A percentile compares a stretch with the other conserved stretches of the same genome.
Evolutionary conservation across 2,329 filamentous ascomycete species (phyloP).

Genomic region (Graphilbum ipis-grandicollis): DNA sequence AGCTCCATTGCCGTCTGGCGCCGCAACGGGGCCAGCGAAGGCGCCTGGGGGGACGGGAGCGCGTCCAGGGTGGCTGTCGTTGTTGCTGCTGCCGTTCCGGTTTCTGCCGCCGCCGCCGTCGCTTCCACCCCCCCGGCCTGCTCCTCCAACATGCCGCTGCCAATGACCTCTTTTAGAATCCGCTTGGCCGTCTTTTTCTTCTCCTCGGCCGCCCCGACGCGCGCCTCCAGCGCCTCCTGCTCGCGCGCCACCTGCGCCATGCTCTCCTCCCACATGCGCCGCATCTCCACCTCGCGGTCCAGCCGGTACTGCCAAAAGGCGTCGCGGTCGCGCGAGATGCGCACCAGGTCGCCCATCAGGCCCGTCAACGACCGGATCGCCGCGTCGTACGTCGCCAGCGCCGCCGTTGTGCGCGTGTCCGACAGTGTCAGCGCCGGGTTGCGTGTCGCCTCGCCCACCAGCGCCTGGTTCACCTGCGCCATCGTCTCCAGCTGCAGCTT

Average conservation of each 20-base stretch:
- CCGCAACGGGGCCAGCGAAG: slow-evolving; percentile 23
- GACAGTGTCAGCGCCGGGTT: slow-evolving; percentile 58
- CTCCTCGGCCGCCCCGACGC: slow-evolving; percentile 74
- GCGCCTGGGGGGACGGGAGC: slow-evolving; percentile 4
- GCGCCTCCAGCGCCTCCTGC: slow-evolving; percentile 78
- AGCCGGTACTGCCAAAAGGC: slow-evolving; percentile 93
- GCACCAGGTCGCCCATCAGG: slow-evolving; percentile 69
- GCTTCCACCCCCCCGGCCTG: not conserved
- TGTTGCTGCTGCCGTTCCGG: not conserved
- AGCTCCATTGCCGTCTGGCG: slow-evolving; percentile 52
- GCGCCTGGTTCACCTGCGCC: slow-evolving; percentile 65
- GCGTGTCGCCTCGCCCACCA: slow-evolving; percentile 52
- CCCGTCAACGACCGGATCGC: slow-evolving; percentile 77
- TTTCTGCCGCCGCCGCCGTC: slow-evolving; percentile 1
- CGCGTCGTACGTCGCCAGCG: slow-evolving; percentile 70
- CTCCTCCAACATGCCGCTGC: slow-evolving; percentile 25
- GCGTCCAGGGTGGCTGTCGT: too few species aligned
- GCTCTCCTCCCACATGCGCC: slow-evolving; percentile 96
- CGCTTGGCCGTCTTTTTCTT: slow-evolving; percentile 83
- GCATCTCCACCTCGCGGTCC: slow-evolving; percentile 78
- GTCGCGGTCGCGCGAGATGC: slow-evolving; percentile 86
- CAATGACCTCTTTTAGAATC: slow-evolving; percentile 71
- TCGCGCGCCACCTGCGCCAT: slow-evolving; percentile 95
- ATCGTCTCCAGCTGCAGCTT: slow-evolving; percentile 85
- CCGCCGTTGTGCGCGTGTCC: slow-evolving; percentile 59